Conservation (phyloP, 2,329 filamentous ascomycete genomes). For the Corniculantispora saksenae region DNA sequence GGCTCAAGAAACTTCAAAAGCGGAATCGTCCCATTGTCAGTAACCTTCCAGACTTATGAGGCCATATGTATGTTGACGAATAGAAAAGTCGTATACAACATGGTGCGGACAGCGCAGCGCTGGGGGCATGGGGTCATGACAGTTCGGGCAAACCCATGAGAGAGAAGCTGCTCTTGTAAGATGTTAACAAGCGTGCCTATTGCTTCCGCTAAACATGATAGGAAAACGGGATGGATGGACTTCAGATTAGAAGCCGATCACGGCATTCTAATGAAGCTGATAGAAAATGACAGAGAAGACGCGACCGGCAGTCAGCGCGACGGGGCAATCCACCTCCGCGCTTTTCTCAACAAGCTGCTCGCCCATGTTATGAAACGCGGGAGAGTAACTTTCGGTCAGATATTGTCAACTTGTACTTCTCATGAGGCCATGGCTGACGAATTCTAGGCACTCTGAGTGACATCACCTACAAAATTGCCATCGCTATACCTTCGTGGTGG, state of each 20-base stretch:
- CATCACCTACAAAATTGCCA: background rate
- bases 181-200: background rate
- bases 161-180: background rate
- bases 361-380: background rate
- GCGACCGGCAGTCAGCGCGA: background rate
- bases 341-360: background rate
- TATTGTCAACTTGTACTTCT: background rate
- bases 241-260: background rate
- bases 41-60: background rate
- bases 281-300: background rate
- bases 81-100: background rate
- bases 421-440: background rate
- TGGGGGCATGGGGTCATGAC: background rate
- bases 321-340: background rate
- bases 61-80: background rate
- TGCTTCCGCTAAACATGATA: background rate
- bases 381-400: background rate
- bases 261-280: background rate
- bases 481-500: background rate
- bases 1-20: background rate
- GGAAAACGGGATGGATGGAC: background rate
- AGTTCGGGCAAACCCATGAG: background rate
- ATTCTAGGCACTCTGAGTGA: background rate
- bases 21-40: background rate
- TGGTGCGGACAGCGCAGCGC: background rate